Evolutionary conservation across 129 eudicot genomes (phyloP), one percentile per base, ranked within the genome.

Genomic region (Mikania micrantha): DNA sequence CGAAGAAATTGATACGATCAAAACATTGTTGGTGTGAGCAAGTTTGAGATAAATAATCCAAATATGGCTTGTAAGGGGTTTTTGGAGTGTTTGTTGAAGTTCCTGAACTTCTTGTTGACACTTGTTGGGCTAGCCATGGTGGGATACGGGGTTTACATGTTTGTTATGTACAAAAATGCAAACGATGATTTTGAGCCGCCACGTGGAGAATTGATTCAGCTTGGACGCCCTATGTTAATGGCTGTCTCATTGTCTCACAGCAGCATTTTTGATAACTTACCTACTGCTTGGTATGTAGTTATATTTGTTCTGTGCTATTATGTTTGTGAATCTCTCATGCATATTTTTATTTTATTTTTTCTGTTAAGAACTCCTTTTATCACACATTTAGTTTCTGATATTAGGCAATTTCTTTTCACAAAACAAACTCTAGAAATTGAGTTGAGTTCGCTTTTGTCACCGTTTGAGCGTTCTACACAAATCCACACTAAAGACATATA

Each of bases 151-250:
- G 75, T 92, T 59, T 92, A 88, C 82, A 84, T 92, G 66, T 92
- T 92, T 73, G 89, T 88, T 45, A 90, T 82, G 86, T 92, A 82
- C 69, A 67, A 78, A 69, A 80, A 81, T 48, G 78, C 79, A 12
- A 56, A 53, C 27, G 60, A 74, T 39, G 75, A 72, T 71, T 47
- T 70, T 5, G 76, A 62, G 38, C 74, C 94, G 5, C 71, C 81
- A 21, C 67, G 78, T 41, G 81, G 64, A 47, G 83, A 82, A n/a
- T 17, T 86, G 59, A 70, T 86, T 72, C 77, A 79, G 78, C 83
- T 92, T 34, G 95, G 98, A 65, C 96, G 98, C 22, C 96, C 98
- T 19, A 67, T 92, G 87, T 73, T 92, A 13, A 74, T 84, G 75
- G 79, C 85, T 7, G 83, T 92, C 35, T 77, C 96, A 0, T 69